Evolutionary conservation across 83 land plant species (phyloP).

Genomic region (Diphasiastrum complanatum): DNA sequence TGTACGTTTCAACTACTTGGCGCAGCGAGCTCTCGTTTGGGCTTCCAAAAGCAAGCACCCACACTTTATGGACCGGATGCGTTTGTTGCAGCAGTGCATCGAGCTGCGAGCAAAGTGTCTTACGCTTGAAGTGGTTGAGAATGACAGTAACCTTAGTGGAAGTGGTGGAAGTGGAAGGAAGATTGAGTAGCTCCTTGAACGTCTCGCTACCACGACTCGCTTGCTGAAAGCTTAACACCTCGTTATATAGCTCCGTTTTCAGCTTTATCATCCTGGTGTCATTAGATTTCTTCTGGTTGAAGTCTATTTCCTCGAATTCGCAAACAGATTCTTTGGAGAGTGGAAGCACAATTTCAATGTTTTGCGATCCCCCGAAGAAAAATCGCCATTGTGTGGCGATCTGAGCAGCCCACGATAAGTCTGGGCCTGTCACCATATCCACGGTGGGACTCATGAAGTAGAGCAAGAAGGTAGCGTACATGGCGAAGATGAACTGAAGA

Average conservation of each 20-base stretch:
- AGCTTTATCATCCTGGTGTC: conserved; percentile 3
- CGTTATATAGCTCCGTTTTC: conserved; percentile 10
- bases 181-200: conserved; percentile 1
- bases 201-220: conserved; percentile 14
- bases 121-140: conserved; percentile 19
- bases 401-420: conserved; percentile 55
- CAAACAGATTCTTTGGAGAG: too few relatives aligned
- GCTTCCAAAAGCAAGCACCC: conserved; percentile 17
- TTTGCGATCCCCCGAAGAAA: neutral
- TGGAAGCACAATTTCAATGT: neutral
- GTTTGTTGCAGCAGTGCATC: conserved; percentile 15
- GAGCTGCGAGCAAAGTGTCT: conserved; percentile 11
- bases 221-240: conserved; percentile 7
- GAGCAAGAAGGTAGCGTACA: conserved; percentile 85
- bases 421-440: conserved; percentile 60
- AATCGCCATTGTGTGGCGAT: conserved; percentile 61
- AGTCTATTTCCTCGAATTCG: too few relatives aligned
- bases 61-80: conserved; percentile 8
- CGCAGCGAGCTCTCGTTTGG: conserved; percentile 11
- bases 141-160: conserved; percentile 14
- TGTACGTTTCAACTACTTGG: conserved; percentile 11
- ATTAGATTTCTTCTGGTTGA: conserved; percentile 5
- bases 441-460: conserved; percentile 90
- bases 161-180: conserved; percentile 1
- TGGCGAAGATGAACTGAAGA: conserved; percentile 77